Conservation (phyloP, 2,329 filamentous ascomycete species). For the Hawksworthiomyces lignivorus region DNA sequence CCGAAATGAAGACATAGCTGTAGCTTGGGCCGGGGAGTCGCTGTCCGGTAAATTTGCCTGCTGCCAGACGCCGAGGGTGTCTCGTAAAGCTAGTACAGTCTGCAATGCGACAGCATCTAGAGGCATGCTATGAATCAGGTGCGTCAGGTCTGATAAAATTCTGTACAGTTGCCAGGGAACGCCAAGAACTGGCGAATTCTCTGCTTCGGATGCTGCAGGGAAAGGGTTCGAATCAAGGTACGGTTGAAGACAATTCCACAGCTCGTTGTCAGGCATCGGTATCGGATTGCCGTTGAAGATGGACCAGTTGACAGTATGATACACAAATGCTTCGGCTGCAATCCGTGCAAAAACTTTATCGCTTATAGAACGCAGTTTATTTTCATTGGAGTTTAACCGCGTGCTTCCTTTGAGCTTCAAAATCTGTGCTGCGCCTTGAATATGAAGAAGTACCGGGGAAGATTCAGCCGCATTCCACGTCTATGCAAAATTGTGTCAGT, state of each 20-base stretch:
- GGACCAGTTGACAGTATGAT: conserved; percentile 1
- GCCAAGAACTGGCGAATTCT: conserved; percentile 1
- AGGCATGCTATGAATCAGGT: not conserved
- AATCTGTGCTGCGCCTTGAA: conserved; percentile 1
- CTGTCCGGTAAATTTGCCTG: too few relatives aligned
- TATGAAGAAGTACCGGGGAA: not conserved
- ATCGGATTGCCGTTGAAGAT: conserved; percentile 2
- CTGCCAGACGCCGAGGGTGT: not conserved
- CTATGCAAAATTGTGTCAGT: too few relatives aligned
- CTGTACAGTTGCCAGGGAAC: conserved; percentile 4
- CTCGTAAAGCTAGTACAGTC: not conserved
- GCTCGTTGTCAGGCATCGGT: not conserved
- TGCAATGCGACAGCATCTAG: not conserved
- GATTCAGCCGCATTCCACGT: not conserved
- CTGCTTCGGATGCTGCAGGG: not conserved
- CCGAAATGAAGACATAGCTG: too few relatives aligned
- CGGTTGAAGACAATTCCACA: not conserved
- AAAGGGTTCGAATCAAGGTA: not conserved
- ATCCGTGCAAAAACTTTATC: conserved; percentile 1
- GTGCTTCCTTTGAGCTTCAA: conserved; percentile 2
- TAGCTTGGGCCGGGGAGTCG: too few relatives aligned
- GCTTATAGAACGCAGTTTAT: too few relatives aligned
- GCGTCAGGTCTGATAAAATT: not conserved
- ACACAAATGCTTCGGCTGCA: conserved; percentile 2
- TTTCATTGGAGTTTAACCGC: too few relatives aligned